Evolutionary conservation across 805 yeast species (phyloP).

Genomic region (Kazachstania bromeliacearum): DNA sequence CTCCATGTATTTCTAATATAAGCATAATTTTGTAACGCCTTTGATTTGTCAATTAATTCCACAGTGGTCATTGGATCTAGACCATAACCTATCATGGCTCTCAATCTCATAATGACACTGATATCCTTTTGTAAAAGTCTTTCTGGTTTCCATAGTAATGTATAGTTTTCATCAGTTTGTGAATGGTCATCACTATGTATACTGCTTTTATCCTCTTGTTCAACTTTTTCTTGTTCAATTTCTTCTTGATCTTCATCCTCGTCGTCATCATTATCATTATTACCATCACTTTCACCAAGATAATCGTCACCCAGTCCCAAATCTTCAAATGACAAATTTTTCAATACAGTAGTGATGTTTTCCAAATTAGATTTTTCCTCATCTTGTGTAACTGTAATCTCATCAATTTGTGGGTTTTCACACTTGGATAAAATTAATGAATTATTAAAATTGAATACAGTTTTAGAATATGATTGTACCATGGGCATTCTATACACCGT

Average conservation of each 20-base stretch:
- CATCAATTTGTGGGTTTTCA: slow-evolving; percentile 24
- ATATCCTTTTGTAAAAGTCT: slow-evolving; percentile 62
- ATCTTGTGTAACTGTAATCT: slow-evolving; percentile 17
- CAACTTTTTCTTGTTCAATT: slow-evolving; percentile 7
- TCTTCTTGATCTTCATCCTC: slow-evolving; percentile 4
- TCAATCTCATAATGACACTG: slow-evolving; percentile 55
- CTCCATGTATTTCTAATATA: slow-evolving; percentile 78
- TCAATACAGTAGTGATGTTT: slow-evolving; percentile 14
- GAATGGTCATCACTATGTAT: slow-evolving; percentile 10
- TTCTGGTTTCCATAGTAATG: slow-evolving; percentile 28
- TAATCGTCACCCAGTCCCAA: slow-evolving; percentile 23
- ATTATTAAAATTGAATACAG: slow-evolving; percentile 60
- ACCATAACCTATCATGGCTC: slow-evolving; percentile 70
- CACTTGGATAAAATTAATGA: slow-evolving; percentile 48
- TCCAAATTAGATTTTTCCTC: slow-evolving; percentile 14
- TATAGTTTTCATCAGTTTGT: slow-evolving; percentile 16
- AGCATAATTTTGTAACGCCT: slow-evolving; percentile 39
- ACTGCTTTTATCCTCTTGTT: slow-evolving; percentile 8
- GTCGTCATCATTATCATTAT: slow-evolving; percentile 13
- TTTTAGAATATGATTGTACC: slow-evolving; percentile 51
- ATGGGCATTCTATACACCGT: slow-evolving; percentile 74
- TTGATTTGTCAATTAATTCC: slow-evolving; percentile 44
- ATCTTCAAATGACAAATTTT: slow-evolving; percentile 26
- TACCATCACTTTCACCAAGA: slow-evolving; percentile 7
- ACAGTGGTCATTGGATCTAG: slow-evolving; percentile 57